A percentile compares a stretch with the other conserved stretches of the same genome.
phyloP scores from a whole-genome alignment of 257 asterid genomes.

The Nyctanthes arbortristis region DNA sequence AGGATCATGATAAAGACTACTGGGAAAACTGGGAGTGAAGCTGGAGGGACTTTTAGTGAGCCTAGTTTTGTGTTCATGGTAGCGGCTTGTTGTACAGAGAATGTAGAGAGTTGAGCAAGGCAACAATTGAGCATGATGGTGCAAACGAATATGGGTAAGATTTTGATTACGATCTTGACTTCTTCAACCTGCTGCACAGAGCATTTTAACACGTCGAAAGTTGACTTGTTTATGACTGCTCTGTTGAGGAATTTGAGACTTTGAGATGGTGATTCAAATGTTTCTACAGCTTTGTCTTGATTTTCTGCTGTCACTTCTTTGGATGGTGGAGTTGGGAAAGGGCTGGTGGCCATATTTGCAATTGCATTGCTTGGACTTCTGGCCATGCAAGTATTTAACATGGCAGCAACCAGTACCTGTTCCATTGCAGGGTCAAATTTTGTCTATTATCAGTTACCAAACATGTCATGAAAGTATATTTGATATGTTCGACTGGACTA shows the following conservation, averaged over 20 bases:
- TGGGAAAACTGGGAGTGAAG: slow-evolving; percentile 90
- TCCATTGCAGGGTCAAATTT: too few relatives aligned
- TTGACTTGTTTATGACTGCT: slow-evolving; percentile 40
- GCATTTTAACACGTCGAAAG: slow-evolving; percentile 37
- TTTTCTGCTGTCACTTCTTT: slow-evolving; percentile 12
- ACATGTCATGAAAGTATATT: neutral
- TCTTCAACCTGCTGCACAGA: slow-evolving; percentile 72
- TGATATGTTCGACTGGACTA: neutral
- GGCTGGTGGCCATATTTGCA: slow-evolving; percentile 45
- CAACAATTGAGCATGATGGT: slow-evolving; percentile 85
- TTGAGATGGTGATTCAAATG: slow-evolving; percentile 40
- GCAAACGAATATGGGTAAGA: slow-evolving; percentile 84
- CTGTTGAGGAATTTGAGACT: slow-evolving; percentile 58
- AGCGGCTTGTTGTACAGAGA: slow-evolving; percentile 94
- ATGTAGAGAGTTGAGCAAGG: slow-evolving; percentile 90
- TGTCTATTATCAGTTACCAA: too few relatives aligned
- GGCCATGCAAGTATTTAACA: slow-evolving; percentile 41
- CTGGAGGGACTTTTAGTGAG: slow-evolving; percentile 75
- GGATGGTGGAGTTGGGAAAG: slow-evolving; percentile 33
- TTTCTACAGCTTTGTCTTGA: neutral
- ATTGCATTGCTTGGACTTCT: slow-evolving; percentile 55
- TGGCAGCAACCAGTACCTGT: slow-evolving; percentile 54
- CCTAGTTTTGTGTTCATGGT: slow-evolving; percentile 83
- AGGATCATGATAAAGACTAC: slow-evolving; percentile 77
- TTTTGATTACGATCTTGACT: slow-evolving; percentile 69